A percentile compares a stretch with the other conserved stretches of the same genome.
These are phyloP conservation scores for Tetrahymena thermophila DNA, from an alignment of 73 alveolate genomes.

Conservation along the genomic window DNA sequence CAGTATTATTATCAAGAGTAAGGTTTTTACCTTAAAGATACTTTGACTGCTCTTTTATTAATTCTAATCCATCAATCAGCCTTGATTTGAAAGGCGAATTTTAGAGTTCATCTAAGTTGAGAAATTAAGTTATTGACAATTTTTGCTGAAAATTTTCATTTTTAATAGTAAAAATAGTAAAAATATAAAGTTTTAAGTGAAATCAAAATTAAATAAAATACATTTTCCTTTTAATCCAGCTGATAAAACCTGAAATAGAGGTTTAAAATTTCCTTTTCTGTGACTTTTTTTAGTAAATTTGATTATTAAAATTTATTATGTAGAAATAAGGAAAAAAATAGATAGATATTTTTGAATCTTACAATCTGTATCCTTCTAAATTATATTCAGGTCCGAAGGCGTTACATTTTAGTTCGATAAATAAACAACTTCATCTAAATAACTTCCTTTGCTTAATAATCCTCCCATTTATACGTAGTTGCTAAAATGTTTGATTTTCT, in stretches of 20 bases:
- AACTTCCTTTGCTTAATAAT: not conserved
- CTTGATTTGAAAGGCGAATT: not conserved
- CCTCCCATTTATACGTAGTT: not conserved
- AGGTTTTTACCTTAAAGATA: not conserved
- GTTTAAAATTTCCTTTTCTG: not conserved
- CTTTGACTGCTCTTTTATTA: not conserved
- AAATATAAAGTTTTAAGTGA: no score
- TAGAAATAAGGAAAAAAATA: not conserved
- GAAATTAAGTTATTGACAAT: not conserved
- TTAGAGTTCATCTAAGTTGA: not conserved
- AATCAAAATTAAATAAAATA: not conserved
- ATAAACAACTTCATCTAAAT: not conserved
- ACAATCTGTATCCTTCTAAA: not conserved
- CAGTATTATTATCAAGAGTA: not conserved
- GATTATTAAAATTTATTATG: not conserved
- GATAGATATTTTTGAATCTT: not conserved
- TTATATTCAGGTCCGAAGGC: not conserved
- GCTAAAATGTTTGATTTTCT: no score
- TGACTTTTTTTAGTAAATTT: not conserved
- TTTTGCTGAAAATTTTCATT: not conserved
- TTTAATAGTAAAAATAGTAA: not conserved
- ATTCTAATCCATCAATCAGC: not conserved
- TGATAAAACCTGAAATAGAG: not conserved
- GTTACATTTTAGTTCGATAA: not conserved
- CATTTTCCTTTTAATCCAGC: not conserved